Evolutionary conservation across 768 basidiomycete genomes (phyloP).

Genomic region (Cyathus striatus): DNA sequence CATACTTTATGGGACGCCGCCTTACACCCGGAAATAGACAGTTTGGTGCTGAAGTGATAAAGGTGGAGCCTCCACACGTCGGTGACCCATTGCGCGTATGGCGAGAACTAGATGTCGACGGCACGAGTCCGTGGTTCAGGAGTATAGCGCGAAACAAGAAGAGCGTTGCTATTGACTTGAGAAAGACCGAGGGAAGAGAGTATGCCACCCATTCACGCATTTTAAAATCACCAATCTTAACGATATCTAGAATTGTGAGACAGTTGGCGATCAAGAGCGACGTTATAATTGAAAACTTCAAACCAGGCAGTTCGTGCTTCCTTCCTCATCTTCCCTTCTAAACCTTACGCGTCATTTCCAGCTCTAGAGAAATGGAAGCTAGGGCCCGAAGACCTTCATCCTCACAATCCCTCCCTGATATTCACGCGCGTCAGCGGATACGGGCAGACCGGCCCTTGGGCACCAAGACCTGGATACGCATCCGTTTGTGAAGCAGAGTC

Average conservation of each 20-base stretch:
- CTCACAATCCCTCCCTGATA: conserved; percentile 82
- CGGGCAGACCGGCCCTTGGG: conserved; percentile 73
- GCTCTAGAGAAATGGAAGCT: conserved; percentile 69
- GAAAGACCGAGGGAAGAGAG: conserved; percentile 47
- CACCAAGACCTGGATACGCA: conserved; percentile 64
- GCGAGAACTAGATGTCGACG: conserved; percentile 67
- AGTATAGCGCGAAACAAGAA: conserved; percentile 72
- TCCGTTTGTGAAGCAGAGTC: conserved; percentile 76
- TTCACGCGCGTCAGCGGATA: conserved; percentile 85
- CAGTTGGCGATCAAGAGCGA: conserved; percentile 58
- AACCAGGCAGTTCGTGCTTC: conserved; percentile 57
- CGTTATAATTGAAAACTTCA: conserved; percentile 69
- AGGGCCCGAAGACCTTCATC: conserved; percentile 52
- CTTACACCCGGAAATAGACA: conserved; percentile 45
- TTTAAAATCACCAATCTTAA: background rate
- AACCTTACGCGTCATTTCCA: conserved; percentile 20
- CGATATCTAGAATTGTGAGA: conserved; percentile 46
- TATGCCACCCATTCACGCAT: conserved; percentile 16
- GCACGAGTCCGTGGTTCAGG: conserved; percentile 71
- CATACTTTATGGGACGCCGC: too few relatives aligned
- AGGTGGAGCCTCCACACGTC: conserved; percentile 56
- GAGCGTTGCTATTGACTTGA: conserved; percentile 63
- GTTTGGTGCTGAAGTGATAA: conserved; percentile 71
- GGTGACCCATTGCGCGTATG: conserved; percentile 70
- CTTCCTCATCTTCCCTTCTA: background rate